phyloP scores from a whole-genome alignment of 129 eudicot species.

The Flaveria sonorensis region DNA sequence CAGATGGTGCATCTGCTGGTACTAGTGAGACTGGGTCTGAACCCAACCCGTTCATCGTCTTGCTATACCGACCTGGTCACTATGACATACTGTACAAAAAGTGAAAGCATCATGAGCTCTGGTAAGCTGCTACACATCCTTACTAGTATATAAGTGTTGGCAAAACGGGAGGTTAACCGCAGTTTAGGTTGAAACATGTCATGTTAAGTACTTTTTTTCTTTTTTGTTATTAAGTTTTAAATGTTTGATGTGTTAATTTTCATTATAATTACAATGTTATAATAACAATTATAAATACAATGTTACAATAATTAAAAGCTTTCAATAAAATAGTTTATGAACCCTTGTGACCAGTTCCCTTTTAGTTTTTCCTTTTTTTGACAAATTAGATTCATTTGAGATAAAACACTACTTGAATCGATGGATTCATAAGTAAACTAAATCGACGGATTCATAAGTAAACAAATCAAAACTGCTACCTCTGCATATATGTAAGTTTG shows the following conservation, averaged over 20 bases:
- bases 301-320: not conserved
- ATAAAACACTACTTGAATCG: not conserved
- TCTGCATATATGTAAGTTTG: too few species aligned
- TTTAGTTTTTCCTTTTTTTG: not conserved
- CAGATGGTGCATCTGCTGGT: slow-evolving; percentile 20
- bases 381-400: not conserved
- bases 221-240: not conserved
- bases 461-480: not conserved
- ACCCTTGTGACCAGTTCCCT: not conserved
- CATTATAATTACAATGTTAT: not conserved
- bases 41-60: slow-evolving; percentile 57
- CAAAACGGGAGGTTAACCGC: not conserved
- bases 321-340: not conserved
- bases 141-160: not conserved
- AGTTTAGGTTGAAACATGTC: not conserved
- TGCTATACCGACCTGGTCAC: slow-evolving; percentile 95
- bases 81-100: slow-evolving; percentile 87
- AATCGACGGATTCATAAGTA: not conserved
- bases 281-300: not conserved
- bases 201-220: not conserved
- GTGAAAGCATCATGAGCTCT: slow-evolving; percentile 32
- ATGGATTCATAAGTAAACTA: not conserved
- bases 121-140: slow-evolving; percentile 31
- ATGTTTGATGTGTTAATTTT: not conserved
- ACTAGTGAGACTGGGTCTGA: slow-evolving; percentile 30